Conservation (phyloP, 148 eudicot genomes). For the Pharnaceum exiguum region DNA sequence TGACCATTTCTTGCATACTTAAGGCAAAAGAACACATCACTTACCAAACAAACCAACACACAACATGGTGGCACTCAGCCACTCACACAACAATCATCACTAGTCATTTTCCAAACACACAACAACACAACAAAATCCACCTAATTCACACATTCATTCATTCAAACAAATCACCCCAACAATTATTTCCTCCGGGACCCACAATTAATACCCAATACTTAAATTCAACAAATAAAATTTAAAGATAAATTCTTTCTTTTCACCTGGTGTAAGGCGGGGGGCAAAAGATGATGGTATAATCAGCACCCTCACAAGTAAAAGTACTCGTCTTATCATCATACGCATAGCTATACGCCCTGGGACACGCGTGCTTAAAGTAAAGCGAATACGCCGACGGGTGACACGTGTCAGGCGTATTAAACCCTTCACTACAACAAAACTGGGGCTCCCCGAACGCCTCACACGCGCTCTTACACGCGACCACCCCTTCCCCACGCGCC, state of each 20-base stretch:
- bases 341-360: slow-evolving; percentile 89
- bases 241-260: background rate
- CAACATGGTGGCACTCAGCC: too few relatives aligned
- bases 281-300: slow-evolving; percentile 76
- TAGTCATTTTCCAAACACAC: too few relatives aligned
- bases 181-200: too few relatives aligned
- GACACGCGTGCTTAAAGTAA: slow-evolving; percentile 79
- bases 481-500: slow-evolving; percentile 39
- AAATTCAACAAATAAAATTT: slow-evolving; percentile 3
- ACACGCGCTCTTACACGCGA: slow-evolving; percentile 97
- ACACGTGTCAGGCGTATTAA: slow-evolving; percentile 81
- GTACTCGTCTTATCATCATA: slow-evolving; percentile 97
- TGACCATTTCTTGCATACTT: too few relatives aligned
- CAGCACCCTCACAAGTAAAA: slow-evolving; percentile 74
- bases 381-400: slow-evolving; percentile 61
- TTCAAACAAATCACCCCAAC: too few relatives aligned
- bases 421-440: slow-evolving; percentile 80
- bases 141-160: too few relatives aligned
- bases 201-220: too few relatives aligned
- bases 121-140: too few relatives aligned
- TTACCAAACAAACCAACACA: too few relatives aligned
- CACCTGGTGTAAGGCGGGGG: slow-evolving; percentile 92
- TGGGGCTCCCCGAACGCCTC: slow-evolving; percentile 89
- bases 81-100: too few relatives aligned
- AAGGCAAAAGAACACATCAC: too few relatives aligned